phyloP scores from a whole-genome alignment of 2,329 filamentous ascomycete species.

The Onygenales sp. region DNA sequence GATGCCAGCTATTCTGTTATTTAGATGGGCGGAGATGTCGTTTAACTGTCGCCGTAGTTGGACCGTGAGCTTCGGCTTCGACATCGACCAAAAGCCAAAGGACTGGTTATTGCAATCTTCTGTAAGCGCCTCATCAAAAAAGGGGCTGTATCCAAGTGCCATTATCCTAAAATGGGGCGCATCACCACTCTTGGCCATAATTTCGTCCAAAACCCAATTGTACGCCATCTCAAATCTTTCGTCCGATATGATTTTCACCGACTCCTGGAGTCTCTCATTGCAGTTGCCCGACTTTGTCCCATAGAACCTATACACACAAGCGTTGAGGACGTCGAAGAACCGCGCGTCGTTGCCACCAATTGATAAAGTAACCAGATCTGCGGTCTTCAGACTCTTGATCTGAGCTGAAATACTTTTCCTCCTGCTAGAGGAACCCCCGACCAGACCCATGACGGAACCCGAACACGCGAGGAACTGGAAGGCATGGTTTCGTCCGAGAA shows the following conservation, averaged over 20 bases:
- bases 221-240: conserved; percentile 12
- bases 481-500: conserved; percentile 6
- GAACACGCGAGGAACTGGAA: conserved; percentile 19
- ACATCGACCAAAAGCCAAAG: conserved; percentile 10
- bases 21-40: conserved; percentile 14
- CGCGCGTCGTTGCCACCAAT: conserved; percentile 20
- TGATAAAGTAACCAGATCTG: conserved; percentile 17
- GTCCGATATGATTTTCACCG: conserved; percentile 4
- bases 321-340: conserved; percentile 20
- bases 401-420: conserved; percentile 5
- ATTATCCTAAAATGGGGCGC: conserved; percentile 16
- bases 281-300: conserved; percentile 8
- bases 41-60: conserved; percentile 16
- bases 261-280: not conserved
- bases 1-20: conserved; percentile 16
- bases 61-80: conserved; percentile 12
- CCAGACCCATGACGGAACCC: conserved; percentile 14
- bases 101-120: conserved; percentile 9
- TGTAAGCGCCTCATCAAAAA: conserved; percentile 16
- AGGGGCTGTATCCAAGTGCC: conserved; percentile 13
- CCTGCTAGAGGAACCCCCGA: conserved; percentile 10
- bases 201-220: conserved; percentile 11
- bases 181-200: conserved; percentile 16
- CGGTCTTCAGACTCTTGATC: conserved; percentile 5
- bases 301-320: conserved; percentile 18